Conservation (phyloP, 2,329 filamentous ascomycete species). For the Fusarium palustre region DNA sequence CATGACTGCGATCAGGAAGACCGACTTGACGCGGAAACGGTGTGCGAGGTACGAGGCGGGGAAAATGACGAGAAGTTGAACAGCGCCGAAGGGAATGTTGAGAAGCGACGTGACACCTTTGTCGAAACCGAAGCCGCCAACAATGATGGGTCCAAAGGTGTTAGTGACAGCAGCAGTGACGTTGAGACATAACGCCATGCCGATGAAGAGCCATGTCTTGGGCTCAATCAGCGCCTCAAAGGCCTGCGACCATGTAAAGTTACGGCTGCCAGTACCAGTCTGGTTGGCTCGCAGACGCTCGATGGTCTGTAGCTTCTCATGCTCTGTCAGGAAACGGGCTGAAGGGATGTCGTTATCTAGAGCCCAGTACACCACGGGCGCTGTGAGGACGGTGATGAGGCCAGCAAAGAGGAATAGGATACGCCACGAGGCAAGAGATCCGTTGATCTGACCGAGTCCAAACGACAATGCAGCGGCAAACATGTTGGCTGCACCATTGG, state of each 20-base stretch:
- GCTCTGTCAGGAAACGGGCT: conserved; percentile 69
- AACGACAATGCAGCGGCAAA: conserved; percentile 67
- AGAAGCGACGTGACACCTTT: conserved; percentile 68
- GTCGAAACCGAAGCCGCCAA: conserved; percentile 70
- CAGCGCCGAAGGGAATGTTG: conserved; percentile 74
- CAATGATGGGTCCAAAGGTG: conserved; percentile 73
- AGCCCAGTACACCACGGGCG: conserved; percentile 68
- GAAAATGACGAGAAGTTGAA: conserved; percentile 71
- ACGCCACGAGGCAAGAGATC: conserved; percentile 53
- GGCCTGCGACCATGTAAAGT: conserved; percentile 76
- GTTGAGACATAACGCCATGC: conserved; percentile 71
- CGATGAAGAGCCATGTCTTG: conserved; percentile 70
- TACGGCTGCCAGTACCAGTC: conserved; percentile 77
- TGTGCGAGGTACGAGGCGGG: conserved; percentile 69
- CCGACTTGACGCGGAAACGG: conserved; percentile 67
- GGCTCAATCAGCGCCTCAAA: conserved; percentile 61
- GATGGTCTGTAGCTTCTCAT: conserved; percentile 75
- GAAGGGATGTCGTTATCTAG: conserved; percentile 70
- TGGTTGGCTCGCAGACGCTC: conserved; percentile 80
- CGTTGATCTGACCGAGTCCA: conserved; percentile 65
- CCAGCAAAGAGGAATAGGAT: conserved; percentile 72
- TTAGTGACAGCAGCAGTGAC: conserved; percentile 73
- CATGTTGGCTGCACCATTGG: conserved; percentile 69
- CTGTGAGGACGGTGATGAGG: conserved; percentile 68
- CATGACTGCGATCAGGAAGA: conserved; percentile 64